A percentile compares a stretch with the other conserved stretches of the same genome.
Conservation (phyloP, 2,329 filamentous ascomycete species). For the Conoideocrella luteorostrata region DNA sequence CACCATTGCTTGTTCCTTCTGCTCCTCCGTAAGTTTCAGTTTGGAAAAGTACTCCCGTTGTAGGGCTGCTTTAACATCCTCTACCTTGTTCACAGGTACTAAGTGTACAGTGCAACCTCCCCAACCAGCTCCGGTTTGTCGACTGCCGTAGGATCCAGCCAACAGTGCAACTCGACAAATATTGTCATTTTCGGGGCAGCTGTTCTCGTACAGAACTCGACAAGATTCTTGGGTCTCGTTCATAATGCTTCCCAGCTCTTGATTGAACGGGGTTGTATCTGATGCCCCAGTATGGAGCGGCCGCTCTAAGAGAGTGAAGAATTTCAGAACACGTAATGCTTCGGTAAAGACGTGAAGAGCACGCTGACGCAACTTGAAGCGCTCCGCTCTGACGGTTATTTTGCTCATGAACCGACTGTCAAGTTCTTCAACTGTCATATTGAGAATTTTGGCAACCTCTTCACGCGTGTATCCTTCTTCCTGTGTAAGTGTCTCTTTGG, state of each 20-base stretch:
- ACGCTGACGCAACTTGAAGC: slow-evolving; percentile 81
- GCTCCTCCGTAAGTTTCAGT: slow-evolving; percentile 59
- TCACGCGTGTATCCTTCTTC: slow-evolving; percentile 83
- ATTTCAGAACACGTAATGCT: slow-evolving; percentile 76
- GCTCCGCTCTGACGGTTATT: slow-evolving; percentile 82
- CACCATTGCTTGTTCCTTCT: slow-evolving; percentile 72
- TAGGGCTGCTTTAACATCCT: slow-evolving; percentile 69
- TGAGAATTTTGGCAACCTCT: slow-evolving; percentile 70
- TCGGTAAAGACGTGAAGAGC: slow-evolving; percentile 89
- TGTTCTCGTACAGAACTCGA: slow-evolving; percentile 83
- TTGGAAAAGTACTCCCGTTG: slow-evolving; percentile 76
- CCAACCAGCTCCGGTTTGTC: slow-evolving; percentile 92
- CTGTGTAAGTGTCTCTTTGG: slow-evolving; percentile 64
- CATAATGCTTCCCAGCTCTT: slow-evolving; percentile 71
- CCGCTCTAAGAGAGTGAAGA: slow-evolving; percentile 69
- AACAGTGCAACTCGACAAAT: slow-evolving; percentile 73
- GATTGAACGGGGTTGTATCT: slow-evolving; percentile 56
- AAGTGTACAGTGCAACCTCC: slow-evolving; percentile 94
- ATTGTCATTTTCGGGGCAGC: slow-evolving; percentile 84
- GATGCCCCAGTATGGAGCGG: slow-evolving; percentile 32
- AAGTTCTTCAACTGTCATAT: slow-evolving; percentile 62
- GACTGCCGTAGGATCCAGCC: slow-evolving; percentile 76
- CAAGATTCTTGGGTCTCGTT: slow-evolving; percentile 88
- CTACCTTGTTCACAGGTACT: slow-evolving; percentile 76
- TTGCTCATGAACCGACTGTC: slow-evolving; percentile 75